A percentile compares a stretch with the other conserved stretches of the same genome.
Evolutionary conservation across 441 rosid genomes (phyloP).

Genomic region (Eutrema salsugineum): DNA sequence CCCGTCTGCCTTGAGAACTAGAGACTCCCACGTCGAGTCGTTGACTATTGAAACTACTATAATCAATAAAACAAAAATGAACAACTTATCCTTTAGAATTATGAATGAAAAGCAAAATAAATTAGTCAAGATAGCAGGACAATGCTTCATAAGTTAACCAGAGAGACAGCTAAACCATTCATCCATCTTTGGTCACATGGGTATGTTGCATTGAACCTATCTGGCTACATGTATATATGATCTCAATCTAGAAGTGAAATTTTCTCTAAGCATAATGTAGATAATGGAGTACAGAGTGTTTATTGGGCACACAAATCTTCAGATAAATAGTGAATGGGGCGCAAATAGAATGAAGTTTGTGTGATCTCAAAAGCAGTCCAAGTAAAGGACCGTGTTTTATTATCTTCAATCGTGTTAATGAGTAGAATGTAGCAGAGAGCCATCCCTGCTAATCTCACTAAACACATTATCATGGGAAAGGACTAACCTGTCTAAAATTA

Average conservation of each 20-base stretch:
- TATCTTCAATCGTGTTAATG: not conserved
- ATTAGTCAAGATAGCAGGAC: not conserved
- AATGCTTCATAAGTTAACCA: not conserved
- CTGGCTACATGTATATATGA: not conserved
- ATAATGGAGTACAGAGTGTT: not conserved
- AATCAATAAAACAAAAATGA: conserved; percentile 1
- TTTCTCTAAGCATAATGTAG: not conserved
- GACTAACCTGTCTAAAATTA: not conserved
- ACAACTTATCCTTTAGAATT: not conserved
- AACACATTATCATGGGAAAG: not conserved
- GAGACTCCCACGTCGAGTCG: conserved; percentile 68
- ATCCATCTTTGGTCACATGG: not conserved
- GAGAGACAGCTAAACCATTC: not conserved
- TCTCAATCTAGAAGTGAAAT: not conserved
- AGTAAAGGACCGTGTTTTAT: not conserved
- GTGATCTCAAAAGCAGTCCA: not conserved
- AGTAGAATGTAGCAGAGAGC: not conserved
- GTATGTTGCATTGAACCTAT: not conserved
- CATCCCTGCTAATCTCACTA: not conserved
- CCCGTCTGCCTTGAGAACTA: conserved; percentile 59
- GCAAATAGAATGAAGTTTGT: not conserved
- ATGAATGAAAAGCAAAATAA: not conserved
- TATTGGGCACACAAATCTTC: not conserved
- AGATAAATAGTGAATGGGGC: not conserved
- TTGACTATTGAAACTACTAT: conserved; percentile 57